Conservation (phyloP, 2,329 filamentous ascomycete species). For the Xylaria hypoxylon region DNA sequence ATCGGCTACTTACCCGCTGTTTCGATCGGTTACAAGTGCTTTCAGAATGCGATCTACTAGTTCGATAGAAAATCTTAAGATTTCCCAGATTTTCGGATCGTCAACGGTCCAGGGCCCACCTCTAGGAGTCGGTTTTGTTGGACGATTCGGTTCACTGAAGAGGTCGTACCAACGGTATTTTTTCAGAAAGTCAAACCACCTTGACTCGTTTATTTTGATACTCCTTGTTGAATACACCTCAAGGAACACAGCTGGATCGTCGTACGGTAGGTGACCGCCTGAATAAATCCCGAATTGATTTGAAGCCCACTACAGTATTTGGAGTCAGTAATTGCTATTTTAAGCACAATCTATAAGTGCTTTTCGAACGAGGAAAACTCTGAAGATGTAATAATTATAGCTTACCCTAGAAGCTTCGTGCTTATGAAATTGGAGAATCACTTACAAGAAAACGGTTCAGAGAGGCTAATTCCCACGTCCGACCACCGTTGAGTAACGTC, state of each 20-base stretch:
- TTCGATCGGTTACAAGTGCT: background rate
- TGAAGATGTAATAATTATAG: background rate
- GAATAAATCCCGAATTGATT: background rate
- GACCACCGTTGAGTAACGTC: fast-evolving
- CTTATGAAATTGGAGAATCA: background rate
- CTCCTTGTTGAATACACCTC: background rate
- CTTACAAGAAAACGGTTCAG: conserved; percentile 15
- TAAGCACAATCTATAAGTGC: background rate
- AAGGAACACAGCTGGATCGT: background rate
- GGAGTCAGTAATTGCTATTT: background rate
- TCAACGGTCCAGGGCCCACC: conserved; percentile 8
- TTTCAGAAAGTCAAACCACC: conserved; percentile 8
- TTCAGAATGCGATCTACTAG: conserved; percentile 3
- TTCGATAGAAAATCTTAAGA: conserved; percentile 6
- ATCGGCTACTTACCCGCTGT: conserved; percentile 1
- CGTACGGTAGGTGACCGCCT: background rate
- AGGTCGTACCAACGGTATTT: conserved; percentile 19
- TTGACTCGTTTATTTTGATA: background rate
- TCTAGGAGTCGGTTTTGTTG: conserved; percentile 68
- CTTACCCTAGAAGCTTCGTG: background rate
- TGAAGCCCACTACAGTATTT: background rate
- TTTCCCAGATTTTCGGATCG: background rate
- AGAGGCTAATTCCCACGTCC: background rate
- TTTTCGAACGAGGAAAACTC: too few species aligned
- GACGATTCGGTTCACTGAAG: background rate